Percentiles rank a stretch among this genome's conserved stretches.
These are phyloP conservation scores for Euphrasia arctica DNA, from an alignment of 305 asterid species.

Conservation along the genomic window DNA sequence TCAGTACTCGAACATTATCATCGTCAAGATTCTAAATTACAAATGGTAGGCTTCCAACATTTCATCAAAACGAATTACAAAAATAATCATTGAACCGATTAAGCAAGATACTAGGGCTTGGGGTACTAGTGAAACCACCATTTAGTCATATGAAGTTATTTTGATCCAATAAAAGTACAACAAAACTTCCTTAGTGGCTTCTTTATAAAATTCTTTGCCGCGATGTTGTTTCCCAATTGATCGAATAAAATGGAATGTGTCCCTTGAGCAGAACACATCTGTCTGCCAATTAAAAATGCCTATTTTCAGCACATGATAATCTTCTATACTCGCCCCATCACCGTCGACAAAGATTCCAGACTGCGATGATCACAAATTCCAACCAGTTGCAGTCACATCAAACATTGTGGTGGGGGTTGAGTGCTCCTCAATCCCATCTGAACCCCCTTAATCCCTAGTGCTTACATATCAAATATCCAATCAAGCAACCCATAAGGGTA, in stretches of 20 bases:
- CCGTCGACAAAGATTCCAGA: background rate
- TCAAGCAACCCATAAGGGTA: background rate
- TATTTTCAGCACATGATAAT: background rate
- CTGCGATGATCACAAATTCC: too few relatives aligned
- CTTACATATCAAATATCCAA: too few relatives aligned
- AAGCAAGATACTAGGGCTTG: background rate
- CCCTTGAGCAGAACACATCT: background rate
- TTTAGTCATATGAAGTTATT: background rate
- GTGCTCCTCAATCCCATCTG: too few relatives aligned
- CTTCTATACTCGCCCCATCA: background rate
- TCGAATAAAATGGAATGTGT: background rate
- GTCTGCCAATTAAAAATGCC: background rate
- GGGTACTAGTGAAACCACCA: background rate
- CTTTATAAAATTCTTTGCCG: background rate
- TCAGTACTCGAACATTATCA: conserved; percentile 1
- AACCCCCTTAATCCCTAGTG: too few relatives aligned
- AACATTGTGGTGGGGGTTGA: too few relatives aligned
- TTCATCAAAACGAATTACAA: background rate
- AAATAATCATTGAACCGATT: conserved; percentile 2
- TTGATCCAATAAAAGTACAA: background rate
- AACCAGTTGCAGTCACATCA: too few relatives aligned
- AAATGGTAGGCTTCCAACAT: background rate
- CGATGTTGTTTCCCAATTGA: background rate
- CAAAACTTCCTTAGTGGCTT: background rate
- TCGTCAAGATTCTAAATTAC: background rate